Evolutionary conservation across 1,139 yeast genomes (phyloP).

Genomic region (Protomyces macrosporus): DNA sequence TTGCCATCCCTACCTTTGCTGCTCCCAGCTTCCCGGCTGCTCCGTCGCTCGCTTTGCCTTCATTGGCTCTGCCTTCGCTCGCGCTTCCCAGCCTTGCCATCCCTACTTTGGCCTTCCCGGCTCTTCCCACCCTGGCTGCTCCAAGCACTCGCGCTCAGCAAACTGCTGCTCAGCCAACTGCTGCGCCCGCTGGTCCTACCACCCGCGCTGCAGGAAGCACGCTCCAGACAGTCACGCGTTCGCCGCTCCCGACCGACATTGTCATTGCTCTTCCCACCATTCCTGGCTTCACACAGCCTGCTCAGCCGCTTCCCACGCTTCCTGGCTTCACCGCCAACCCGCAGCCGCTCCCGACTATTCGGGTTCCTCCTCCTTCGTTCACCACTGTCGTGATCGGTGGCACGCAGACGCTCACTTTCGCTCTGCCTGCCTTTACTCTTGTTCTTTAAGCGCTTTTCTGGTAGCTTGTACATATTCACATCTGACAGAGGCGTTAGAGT

Average conservation of each 20-base stretch:
- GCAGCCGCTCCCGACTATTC: neutral
- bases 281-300: neutral
- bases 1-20: too few relatives aligned
- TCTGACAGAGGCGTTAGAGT: too few relatives aligned
- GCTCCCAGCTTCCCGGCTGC: too few relatives aligned
- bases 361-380: neutral
- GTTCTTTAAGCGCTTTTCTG: neutral
- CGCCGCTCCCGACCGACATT: neutral
- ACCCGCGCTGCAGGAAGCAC: neutral
- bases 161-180: neutral
- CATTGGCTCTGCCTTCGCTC: too few relatives aligned
- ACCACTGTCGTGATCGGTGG: neutral
- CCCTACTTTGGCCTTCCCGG: too few relatives aligned
- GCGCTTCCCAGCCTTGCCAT: too few relatives aligned
- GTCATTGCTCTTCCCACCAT: neutral
- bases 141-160: too few relatives aligned
- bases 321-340: neutral
- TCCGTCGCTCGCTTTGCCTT: too few relatives aligned
- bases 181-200: neutral
- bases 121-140: too few relatives aligned
- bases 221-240: neutral
- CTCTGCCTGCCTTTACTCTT: neutral
- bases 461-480: neutral
- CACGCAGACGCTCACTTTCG: neutral
- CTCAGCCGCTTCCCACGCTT: neutral